Evolutionary conservation across 208 protist species (phyloP), one percentile per base, ranked within the genome.

Genomic region (Kentomonas sorsogonicus): DNA sequence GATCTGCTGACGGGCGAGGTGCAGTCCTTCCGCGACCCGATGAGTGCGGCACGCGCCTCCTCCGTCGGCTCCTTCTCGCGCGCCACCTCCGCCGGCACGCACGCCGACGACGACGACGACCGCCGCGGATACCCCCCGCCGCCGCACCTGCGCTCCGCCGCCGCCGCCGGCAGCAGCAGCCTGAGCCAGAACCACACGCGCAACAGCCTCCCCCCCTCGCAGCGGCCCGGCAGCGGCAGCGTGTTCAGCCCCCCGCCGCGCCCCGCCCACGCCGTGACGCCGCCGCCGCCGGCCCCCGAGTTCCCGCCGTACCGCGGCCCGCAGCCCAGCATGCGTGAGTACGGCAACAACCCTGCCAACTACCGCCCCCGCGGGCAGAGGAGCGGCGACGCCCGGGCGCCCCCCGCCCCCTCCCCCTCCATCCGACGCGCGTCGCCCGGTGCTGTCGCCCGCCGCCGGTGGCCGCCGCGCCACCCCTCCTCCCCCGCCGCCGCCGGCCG

Each of bases 1-100:
- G 79, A 87, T 50, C 64, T 79, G 15, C 59, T 87, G 47, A 87
- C 79, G 15, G 79, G 79, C 4, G 79, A 87, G 54, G 79, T 87
- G 45, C 75, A 83, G 47, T 87, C 79, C 16, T 87, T 87, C 39
- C 72, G 75, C 3, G 76, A 83, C 51, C 62, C 76, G 5, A 74
- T 72, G 62, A 87, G 79, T 57, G 23, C 69, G 20, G 72, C 56
- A 3, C 56, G 73, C 5, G 74, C 60, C 33, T 86, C 78, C 38
- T 82, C 78, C 22, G 52, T 75, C 10, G 66, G 63, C 53, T 68
- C 52, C 18, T 51, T 4, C 50, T 7, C 50, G 30, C 16, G 7
- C 53, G 53, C 53, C 53, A 20, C 30, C 26, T 9, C 53, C 39
- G 39, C 36, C 53, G 33, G 34, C 25, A 2, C 26, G 39, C 10